Conservation (phyloP, 371 early-diverging fungal genomes). For the Cokeromyces recurvatus region DNA sequence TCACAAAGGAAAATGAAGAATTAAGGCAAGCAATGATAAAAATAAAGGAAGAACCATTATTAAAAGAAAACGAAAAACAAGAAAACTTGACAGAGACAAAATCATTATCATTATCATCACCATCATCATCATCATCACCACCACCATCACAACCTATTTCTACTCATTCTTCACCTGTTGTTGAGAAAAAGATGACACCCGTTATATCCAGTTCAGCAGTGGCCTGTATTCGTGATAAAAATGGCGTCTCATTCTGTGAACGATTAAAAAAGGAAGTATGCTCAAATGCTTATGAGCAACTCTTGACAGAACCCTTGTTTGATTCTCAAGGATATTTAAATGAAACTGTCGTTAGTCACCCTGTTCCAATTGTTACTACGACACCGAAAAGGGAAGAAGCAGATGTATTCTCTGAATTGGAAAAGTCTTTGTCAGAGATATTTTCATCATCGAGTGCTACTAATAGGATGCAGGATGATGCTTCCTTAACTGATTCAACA, state of each 20-base stretch:
- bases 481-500: background rate
- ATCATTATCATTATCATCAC: background rate
- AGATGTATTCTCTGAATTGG: slow-evolving; percentile 15
- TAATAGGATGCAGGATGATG: too few relatives aligned
- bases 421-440: slow-evolving; percentile 9
- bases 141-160: background rate
- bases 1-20: slow-evolving; percentile 28
- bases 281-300: slow-evolving; percentile 35
- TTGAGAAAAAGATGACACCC: too few relatives aligned
- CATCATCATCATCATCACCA: background rate
- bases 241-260: slow-evolving; percentile 44
- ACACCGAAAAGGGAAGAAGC: background rate
- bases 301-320: slow-evolving; percentile 44
- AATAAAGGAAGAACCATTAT: too few relatives aligned
- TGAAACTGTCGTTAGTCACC: slow-evolving; percentile 25
- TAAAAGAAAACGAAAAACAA: background rate
- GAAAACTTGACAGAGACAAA: background rate
- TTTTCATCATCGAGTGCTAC: background rate
- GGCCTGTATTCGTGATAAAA: slow-evolving; percentile 42
- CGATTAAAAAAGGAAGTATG: slow-evolving; percentile 46
- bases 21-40: slow-evolving; percentile 7
- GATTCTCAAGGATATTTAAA: slow-evolving; percentile 36
- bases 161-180: too few relatives aligned
- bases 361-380: slow-evolving; percentile 39
- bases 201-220: slow-evolving; percentile 26